phyloP scores from a whole-genome alignment of 495 filamentous ascomycete species.

The Pseudoneurospora amorphoporcata region DNA sequence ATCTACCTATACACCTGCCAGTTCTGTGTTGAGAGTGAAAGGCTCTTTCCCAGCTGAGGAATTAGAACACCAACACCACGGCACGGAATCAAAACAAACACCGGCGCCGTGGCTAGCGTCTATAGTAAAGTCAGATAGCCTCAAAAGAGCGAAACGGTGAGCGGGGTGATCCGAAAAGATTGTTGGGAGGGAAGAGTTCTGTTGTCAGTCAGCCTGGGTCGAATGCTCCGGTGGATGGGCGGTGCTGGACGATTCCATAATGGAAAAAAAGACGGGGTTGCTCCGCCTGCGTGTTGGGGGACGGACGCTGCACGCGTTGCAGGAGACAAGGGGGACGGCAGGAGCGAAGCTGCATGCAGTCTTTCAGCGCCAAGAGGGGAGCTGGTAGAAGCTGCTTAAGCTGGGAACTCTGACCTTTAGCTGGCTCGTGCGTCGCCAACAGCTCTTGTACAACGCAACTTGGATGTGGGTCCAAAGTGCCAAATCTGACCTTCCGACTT shows the following conservation, averaged over 20 bases:
- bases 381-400: neutral
- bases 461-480: neutral
- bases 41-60: neutral
- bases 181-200: neutral
- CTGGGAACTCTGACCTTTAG: neutral
- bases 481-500: neutral
- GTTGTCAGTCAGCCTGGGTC: neutral
- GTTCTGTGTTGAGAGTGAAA: neutral
- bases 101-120: neutral
- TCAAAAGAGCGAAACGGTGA: neutral
- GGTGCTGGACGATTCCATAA: neutral
- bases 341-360: neutral
- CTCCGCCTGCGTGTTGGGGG: neutral
- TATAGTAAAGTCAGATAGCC: neutral
- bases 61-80: neutral
- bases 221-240: neutral
- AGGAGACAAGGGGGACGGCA: neutral
- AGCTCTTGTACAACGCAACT: neutral
- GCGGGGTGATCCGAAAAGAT: neutral
- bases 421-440: neutral
- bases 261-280: neutral
- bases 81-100: neutral
- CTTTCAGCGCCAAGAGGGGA: neutral
- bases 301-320: neutral
- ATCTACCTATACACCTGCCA: neutral